Percentiles rank a stretch among this genome's conserved stretches.
These are phyloP conservation scores for Tylopilus subfusipes DNA, from an alignment of 768 basidiomycete genomes.

Conservation along the genomic window DNA sequence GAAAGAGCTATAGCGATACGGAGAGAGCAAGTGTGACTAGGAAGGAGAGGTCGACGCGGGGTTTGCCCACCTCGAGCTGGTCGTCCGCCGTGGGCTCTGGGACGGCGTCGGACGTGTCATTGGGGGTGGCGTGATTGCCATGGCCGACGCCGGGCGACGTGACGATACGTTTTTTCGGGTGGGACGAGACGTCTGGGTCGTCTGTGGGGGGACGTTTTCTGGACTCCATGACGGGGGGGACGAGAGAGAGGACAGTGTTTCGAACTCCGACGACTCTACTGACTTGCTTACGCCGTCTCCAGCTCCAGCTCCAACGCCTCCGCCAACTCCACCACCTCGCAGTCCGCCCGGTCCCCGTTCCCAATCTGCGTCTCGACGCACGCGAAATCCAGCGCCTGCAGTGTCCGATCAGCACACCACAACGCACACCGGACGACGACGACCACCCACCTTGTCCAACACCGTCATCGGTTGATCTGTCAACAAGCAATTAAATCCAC, in stretches of 20 bases:
- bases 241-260: conserved; percentile 14
- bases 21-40: conserved; percentile 20
- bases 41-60: conserved; percentile 18
- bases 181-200: conserved; percentile 41
- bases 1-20: conserved; percentile 54
- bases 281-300: neutral
- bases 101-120: conserved; percentile 32
- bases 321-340: conserved; percentile 68
- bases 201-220: conserved; percentile 57
- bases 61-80: conserved; percentile 59
- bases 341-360: conserved; percentile 71
- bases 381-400: conserved; percentile 69
- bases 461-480: conserved; percentile 93
- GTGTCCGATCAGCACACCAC: neutral
- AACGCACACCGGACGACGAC: neutral
- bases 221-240: conserved; percentile 45
- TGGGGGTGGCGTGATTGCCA: conserved; percentile 44
- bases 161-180: conserved; percentile 56
- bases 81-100: conserved; percentile 49
- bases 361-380: conserved; percentile 96
- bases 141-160: conserved; percentile 42
- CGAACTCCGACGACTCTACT: conserved; percentile 26
- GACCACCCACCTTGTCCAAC: conserved; percentile 54
- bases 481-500: conserved; percentile 5
- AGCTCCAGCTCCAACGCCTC: neutral